These are phyloP conservation scores for Tuber melanosporum DNA, from an alignment of 495 filamentous ascomycete species.

Conservation along the genomic window DNA sequence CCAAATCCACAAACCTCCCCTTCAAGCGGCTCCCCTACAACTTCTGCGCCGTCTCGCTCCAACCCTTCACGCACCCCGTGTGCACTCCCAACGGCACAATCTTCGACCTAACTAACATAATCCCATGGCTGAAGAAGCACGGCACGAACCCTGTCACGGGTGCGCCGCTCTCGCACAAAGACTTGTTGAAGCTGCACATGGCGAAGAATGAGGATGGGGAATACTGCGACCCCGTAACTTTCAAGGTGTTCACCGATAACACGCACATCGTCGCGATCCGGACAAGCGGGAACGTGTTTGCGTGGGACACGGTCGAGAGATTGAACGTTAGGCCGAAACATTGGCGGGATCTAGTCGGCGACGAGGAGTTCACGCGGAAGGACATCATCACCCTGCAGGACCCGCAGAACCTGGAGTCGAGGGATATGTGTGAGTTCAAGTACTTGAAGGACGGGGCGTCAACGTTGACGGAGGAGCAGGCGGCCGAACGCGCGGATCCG, in stretches of 20 bases:
- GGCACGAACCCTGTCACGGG: constrained; percentile 85
- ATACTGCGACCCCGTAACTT: constrained; percentile 91
- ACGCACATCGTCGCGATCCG: constrained; percentile 89
- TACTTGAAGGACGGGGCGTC: constrained; percentile 77
- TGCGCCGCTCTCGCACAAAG: constrained; percentile 64
- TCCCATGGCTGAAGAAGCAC: constrained; percentile 89
- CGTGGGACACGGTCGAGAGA: constrained; percentile 88
- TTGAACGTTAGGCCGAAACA: constrained; percentile 97
- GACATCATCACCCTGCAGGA: constrained; percentile 97
- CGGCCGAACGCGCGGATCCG: constrained; percentile 49
- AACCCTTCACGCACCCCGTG: constrained; percentile 81
- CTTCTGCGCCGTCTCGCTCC: constrained; percentile 91
- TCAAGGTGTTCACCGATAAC: constrained; percentile 95
- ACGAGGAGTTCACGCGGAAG: constrained; percentile 77
- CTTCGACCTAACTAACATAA: constrained; percentile 80
- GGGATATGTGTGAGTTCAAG: constrained; percentile 84
- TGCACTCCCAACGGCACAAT: constrained; percentile 72
- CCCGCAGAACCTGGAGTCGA: constrained; percentile 76
- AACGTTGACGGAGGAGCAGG: constrained; percentile 58
- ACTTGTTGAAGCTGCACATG: constrained; percentile 86
- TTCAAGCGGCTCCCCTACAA: constrained; percentile 95
- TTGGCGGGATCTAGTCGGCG: constrained; percentile 86
- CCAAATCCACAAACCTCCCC: constrained; percentile 48
- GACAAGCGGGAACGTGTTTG: constrained; percentile 78
- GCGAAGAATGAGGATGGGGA: constrained; percentile 90